Evolutionary conservation across 2,329 filamentous ascomycete genomes (phyloP).

Genomic region (Aulographum hederae): DNA sequence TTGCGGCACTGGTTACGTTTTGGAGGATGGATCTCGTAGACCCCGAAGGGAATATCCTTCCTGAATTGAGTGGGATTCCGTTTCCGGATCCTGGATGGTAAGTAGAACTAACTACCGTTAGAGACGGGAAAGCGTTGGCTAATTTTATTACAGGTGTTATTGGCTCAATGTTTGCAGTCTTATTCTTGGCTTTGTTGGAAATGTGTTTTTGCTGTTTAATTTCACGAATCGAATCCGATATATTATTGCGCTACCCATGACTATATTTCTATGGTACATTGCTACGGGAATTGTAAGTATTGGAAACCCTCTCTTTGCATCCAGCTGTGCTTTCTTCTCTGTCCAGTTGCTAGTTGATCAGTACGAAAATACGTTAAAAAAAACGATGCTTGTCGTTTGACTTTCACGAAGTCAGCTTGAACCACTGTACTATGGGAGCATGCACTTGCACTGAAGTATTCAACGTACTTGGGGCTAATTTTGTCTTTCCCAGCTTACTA

Average conservation of each 20-base stretch:
- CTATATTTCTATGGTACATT: conserved; percentile 61
- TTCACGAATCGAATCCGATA: conserved; percentile 70
- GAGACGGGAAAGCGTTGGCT: not conserved
- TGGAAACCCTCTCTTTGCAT: too few relatives aligned
- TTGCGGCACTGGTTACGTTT: conserved; percentile 63
- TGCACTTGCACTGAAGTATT: too few relatives aligned
- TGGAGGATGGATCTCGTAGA: conserved; percentile 49
- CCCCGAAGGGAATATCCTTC: conserved; percentile 22
- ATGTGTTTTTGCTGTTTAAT: conserved; percentile 68
- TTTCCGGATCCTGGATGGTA: conserved; percentile 56
- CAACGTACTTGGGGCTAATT: too few relatives aligned
- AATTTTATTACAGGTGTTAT: conserved; percentile 35
- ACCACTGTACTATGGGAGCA: too few relatives aligned
- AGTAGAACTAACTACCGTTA: conserved; percentile 7
- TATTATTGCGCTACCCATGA: conserved; percentile 63
- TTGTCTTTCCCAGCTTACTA: too few relatives aligned
- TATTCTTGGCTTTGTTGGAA: conserved; percentile 56
- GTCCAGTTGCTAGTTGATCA: too few relatives aligned
- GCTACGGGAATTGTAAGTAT: conserved; percentile 37
- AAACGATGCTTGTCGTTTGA: too few relatives aligned
- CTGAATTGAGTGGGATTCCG: conserved; percentile 36
- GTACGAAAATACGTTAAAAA: too few relatives aligned
- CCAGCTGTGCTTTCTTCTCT: too few relatives aligned
- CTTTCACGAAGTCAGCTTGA: too few relatives aligned
- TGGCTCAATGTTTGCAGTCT: conserved; percentile 64